A percentile compares a stretch with the other conserved stretches of the same genome.
phyloP scores from a whole-genome alignment of 768 basidiomycete species.

The Termitomyces sp. region DNA sequence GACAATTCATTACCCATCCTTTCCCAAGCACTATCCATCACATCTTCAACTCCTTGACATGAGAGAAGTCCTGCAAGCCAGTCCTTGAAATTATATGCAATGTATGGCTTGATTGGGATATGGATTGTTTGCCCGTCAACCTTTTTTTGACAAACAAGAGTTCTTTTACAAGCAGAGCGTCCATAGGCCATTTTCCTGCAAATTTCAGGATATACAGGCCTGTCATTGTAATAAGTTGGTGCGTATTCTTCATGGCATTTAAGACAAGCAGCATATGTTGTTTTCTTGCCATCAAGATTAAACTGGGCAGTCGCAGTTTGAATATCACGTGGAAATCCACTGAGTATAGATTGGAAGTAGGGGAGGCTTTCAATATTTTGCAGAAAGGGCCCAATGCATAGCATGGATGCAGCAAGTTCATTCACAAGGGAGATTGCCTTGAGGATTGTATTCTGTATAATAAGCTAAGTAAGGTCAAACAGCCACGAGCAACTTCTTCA shows the following conservation, averaged over 20 bases:
- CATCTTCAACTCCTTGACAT: neutral
- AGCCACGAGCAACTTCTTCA: neutral
- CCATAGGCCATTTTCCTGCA: neutral
- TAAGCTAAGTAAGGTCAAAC: neutral
- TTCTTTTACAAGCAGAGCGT: neutral
- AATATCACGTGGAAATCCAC: neutral
- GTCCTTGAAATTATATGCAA: neutral
- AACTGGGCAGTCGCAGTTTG: neutral
- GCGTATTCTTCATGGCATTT: neutral
- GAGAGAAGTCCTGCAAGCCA: neutral
- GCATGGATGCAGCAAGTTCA: neutral
- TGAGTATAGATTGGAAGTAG: neutral
- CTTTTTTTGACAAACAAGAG: neutral
- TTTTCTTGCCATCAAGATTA: neutral
- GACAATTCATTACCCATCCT: neutral
- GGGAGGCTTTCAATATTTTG: neutral
- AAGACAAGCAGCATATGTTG: neutral
- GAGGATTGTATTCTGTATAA: neutral
- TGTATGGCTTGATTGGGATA: neutral
- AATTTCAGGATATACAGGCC: neutral
- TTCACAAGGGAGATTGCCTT: neutral
- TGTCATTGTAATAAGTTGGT: neutral
- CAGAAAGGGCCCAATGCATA: neutral
- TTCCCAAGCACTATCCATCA: neutral
- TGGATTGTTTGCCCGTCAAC: neutral